Evolutionary conservation across 495 filamentous ascomycete genomes (phyloP).

Genomic region (Aspergillus kassunensis): DNA sequence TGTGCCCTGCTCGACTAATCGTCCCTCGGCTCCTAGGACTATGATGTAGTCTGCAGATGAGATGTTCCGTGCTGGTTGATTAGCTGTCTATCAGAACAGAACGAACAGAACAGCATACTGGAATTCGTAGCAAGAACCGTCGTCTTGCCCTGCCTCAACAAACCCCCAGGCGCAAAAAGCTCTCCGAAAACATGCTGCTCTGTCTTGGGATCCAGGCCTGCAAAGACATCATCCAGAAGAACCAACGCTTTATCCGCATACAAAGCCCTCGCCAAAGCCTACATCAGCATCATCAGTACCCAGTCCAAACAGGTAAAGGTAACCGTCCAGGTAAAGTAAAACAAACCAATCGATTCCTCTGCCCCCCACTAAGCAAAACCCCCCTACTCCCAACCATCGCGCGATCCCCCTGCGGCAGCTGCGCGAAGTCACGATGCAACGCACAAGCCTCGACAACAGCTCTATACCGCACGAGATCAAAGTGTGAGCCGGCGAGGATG

Average conservation of each 20-base stretch:
- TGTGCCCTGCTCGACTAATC: not conserved
- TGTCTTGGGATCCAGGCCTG: constrained; percentile 48
- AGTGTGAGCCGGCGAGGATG: constrained; percentile 50
- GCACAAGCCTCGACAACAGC: constrained; percentile 4
- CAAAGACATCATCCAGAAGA: constrained; percentile 50
- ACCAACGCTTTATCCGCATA: constrained; percentile 40
- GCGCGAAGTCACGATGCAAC: not conserved
- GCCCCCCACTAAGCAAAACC: constrained; percentile 5
- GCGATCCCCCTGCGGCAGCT: constrained; percentile 5
- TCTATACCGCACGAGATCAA: not conserved
- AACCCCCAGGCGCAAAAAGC: constrained; percentile 35
- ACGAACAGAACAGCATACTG: no score
- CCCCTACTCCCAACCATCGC: constrained; percentile 1
- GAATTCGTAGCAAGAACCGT: no score
- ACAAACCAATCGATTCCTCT: constrained; percentile 7
- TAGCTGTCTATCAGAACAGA: no score
- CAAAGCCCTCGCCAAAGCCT: constrained; percentile 28
- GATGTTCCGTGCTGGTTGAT: not conserved
- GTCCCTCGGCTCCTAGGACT: not conserved
- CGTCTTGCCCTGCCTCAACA: constrained; percentile 28
- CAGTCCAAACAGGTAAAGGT: not conserved
- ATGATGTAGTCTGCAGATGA: constrained; percentile 6
- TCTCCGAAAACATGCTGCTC: constrained; percentile 33
- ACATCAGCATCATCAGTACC: not conserved
- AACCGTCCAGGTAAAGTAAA: no score